Conservation (phyloP, 345 rosid genomes). For the Excoecaria agallocha region DNA sequence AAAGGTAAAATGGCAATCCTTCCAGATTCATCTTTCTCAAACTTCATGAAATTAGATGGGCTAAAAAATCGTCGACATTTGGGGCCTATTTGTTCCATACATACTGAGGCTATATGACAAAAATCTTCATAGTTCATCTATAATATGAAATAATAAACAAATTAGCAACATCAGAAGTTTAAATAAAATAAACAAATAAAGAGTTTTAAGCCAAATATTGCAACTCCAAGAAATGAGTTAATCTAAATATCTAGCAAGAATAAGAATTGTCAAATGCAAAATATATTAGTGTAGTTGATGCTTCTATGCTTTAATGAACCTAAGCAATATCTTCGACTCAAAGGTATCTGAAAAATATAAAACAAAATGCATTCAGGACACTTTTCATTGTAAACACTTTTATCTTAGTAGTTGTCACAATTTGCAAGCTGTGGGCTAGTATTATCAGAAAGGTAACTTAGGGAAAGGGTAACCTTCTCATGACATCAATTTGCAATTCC, state of each 20-base stretch:
- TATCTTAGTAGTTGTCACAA: not conserved
- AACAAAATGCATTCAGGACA: not conserved
- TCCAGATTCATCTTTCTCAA: conserved; percentile 98
- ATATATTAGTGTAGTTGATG: not conserved
- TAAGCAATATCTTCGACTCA: not conserved
- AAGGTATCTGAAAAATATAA: not conserved
- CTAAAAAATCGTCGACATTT: conserved; percentile 96
- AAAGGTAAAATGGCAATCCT: conserved; percentile 94
- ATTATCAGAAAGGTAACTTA: not conserved
- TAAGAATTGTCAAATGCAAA: not conserved
- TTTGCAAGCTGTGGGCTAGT: not conserved
- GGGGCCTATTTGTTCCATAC: conserved; percentile 97
- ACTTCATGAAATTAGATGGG: conserved; percentile 98
- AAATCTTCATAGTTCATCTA: conserved; percentile 99
- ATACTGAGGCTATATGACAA: conserved; percentile 95
- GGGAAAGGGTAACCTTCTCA: not conserved
- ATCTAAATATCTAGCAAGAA: not conserved
- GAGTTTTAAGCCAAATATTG: not conserved
- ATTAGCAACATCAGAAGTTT: conserved; percentile 15
- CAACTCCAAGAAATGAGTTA: not conserved
- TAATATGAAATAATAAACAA: conserved; percentile 15
- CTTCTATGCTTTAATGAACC: not conserved
- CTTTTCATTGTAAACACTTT: not conserved
- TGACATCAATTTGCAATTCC: not conserved
- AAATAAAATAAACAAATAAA: not conserved